A percentile compares a stretch with the other conserved stretches of the same genome.
phyloP scores from a whole-genome alignment of 2,329 filamentous ascomycete genomes.

The Colletotrichum noveboracense region DNA sequence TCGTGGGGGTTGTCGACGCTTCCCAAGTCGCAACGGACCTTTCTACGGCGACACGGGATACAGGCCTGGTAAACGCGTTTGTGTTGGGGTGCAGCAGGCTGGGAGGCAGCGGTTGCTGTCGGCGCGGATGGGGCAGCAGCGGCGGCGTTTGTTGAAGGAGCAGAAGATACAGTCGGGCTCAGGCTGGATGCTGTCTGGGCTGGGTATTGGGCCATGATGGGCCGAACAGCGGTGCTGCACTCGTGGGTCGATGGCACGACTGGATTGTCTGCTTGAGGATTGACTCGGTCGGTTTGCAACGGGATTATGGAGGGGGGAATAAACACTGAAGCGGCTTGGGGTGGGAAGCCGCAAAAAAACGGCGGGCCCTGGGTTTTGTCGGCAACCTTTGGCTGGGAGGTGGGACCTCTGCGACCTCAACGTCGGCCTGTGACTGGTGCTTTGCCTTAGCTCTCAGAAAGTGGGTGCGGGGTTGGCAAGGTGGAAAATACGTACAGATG shows the following conservation, averaged over 20 bases:
- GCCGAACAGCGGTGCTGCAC: constrained; percentile 18
- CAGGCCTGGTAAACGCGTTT: constrained; percentile 70
- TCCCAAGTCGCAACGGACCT: constrained; percentile 67
- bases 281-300: constrained; percentile 35
- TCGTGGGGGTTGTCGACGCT: constrained; percentile 93
- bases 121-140: constrained; percentile 11
- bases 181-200: constrained; percentile 17
- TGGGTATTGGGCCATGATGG: constrained; percentile 30
- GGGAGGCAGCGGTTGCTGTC: background rate
- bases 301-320: constrained; percentile 29
- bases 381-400: background rate
- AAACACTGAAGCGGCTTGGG: background rate
- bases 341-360: constrained; percentile 14
- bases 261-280: constrained; percentile 18
- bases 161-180: constrained; percentile 18
- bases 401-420: background rate
- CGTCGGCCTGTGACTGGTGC: background rate
- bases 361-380: constrained; percentile 19
- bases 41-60: constrained; percentile 66
- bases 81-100: constrained; percentile 47
- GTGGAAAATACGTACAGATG: background rate
- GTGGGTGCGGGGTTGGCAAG: background rate
- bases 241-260: constrained; percentile 18
- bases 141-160: constrained; percentile 10
- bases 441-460: background rate